These are phyloP conservation scores for Sporobolus alterniflorus DNA, from an alignment of 202 grass and related monocot species.

Conservation along the genomic window DNA sequence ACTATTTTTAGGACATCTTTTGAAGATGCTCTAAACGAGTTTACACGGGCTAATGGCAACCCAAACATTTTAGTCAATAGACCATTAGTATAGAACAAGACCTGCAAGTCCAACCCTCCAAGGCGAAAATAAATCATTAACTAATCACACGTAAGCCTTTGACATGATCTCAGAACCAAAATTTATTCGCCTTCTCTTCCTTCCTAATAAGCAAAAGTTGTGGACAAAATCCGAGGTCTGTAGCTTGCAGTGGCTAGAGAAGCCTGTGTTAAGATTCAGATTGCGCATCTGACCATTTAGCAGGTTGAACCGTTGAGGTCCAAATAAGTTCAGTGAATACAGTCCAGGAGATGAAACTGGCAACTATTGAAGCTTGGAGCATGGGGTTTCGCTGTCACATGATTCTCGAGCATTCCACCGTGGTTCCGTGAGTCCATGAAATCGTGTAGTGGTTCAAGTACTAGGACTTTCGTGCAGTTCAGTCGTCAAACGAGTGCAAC, in stretches of 20 bases:
- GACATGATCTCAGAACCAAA: no score
- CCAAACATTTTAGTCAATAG: not conserved
- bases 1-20: no score
- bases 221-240: not conserved
- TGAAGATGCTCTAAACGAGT: no score
- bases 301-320: no score
- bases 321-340: not conserved
- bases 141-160: not conserved
- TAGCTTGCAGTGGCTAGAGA: not conserved
- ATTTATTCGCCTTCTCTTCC: not conserved
- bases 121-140: not conserved
- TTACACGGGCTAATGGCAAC: not conserved
- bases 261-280: not conserved
- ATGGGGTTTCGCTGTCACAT: not conserved
- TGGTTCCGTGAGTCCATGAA: not conserved
- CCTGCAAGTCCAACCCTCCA: not conserved
- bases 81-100: not conserved
- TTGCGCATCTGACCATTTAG: not conserved
- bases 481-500: not conserved
- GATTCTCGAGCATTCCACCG: not conserved
- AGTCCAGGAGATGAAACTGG: not conserved
- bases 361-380: no score
- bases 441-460: not conserved
- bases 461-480: not conserved
- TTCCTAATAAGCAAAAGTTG: no score